A percentile compares a stretch with the other conserved stretches of the same genome.
These are phyloP conservation scores for Euphrasia confusa DNA, from an alignment of 257 asterid genomes.

Conservation along the genomic window DNA sequence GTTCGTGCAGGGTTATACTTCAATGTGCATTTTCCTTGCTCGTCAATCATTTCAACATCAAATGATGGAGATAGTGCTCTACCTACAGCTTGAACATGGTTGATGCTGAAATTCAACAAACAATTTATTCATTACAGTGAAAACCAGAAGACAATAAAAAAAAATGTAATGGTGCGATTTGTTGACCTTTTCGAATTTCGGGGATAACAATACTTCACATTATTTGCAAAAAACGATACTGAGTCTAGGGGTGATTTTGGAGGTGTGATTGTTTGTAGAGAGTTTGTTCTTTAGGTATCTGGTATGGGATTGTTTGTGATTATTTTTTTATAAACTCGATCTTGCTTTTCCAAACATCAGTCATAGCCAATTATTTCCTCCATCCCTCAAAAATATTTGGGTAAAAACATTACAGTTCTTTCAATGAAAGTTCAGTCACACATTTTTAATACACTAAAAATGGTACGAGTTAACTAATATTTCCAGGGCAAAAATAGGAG, in stretches of 20 bases:
- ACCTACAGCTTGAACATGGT: slow-evolving; percentile 59
- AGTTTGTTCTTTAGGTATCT: too few relatives aligned
- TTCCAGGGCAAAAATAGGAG: neutral
- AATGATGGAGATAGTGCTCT: slow-evolving; percentile 57
- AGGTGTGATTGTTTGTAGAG: too few relatives aligned
- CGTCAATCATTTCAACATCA: slow-evolving; percentile 47
- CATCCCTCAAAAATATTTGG: too few relatives aligned
- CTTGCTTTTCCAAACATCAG: too few relatives aligned
- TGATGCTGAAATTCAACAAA: slow-evolving; percentile 33
- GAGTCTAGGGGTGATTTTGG: neutral
- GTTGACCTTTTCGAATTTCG: neutral
- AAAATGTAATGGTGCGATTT: neutral
- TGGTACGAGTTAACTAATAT: neutral
- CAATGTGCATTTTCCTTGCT: slow-evolving; percentile 46
- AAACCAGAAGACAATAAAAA: neutral
- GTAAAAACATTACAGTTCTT: too few relatives aligned
- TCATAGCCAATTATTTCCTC: too few relatives aligned
- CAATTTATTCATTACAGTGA: neutral
- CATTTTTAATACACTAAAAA: neutral
- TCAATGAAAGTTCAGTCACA: too few relatives aligned
- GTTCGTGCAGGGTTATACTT: slow-evolving; percentile 34
- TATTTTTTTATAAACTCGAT: too few relatives aligned
- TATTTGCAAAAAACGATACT: neutral
- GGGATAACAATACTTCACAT: neutral
- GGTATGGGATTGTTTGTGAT: too few relatives aligned